These are phyloP conservation scores for Nyctanthes arbortristis DNA, from an alignment of 257 asterid genomes.

Conservation along the genomic window DNA sequence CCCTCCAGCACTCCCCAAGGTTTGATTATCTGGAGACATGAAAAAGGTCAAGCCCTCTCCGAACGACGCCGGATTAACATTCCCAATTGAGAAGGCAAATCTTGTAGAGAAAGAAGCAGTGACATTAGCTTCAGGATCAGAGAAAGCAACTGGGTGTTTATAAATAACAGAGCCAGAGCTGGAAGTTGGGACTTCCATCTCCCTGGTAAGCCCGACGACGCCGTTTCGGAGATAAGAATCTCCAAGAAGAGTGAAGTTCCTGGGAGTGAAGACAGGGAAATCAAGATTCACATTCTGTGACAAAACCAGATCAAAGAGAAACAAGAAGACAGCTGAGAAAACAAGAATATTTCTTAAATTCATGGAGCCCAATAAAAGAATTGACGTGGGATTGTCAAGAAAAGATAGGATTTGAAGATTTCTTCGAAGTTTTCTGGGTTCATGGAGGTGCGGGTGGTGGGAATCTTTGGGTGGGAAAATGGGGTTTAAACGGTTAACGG, in stretches of 20 bases:
- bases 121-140: slow-evolving; percentile 55
- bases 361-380: slow-evolving; percentile 24
- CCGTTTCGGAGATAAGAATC: slow-evolving; percentile 86
- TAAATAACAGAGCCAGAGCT: slow-evolving; percentile 80
- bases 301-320: slow-evolving; percentile 19
- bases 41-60: slow-evolving; percentile 88
- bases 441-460: slow-evolving; percentile 24
- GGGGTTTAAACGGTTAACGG: no score
- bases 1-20: slow-evolving; percentile 81
- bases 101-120: slow-evolving; percentile 79
- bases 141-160: slow-evolving; percentile 67
- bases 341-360: slow-evolving; percentile 42
- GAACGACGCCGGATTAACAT: slow-evolving; percentile 61
- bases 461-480: slow-evolving; percentile 59
- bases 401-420: slow-evolving; percentile 1
- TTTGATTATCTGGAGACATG: slow-evolving; percentile 67
- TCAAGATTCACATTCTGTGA: slow-evolving; percentile 56
- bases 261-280: slow-evolving; percentile 61
- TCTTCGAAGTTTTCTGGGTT: slow-evolving; percentile 15
- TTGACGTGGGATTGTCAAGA: slow-evolving; percentile 4
- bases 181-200: slow-evolving; percentile 76
- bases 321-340: slow-evolving; percentile 27
- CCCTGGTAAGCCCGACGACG: slow-evolving; percentile 76
- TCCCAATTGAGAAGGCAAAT: slow-evolving; percentile 64
- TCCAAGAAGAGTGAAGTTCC: slow-evolving; percentile 86